Percentiles rank a stretch among this genome's conserved stretches.
phyloP scores from a whole-genome alignment of 1,284 basidiomycete genomes.

The Malassezia dermatis region DNA sequence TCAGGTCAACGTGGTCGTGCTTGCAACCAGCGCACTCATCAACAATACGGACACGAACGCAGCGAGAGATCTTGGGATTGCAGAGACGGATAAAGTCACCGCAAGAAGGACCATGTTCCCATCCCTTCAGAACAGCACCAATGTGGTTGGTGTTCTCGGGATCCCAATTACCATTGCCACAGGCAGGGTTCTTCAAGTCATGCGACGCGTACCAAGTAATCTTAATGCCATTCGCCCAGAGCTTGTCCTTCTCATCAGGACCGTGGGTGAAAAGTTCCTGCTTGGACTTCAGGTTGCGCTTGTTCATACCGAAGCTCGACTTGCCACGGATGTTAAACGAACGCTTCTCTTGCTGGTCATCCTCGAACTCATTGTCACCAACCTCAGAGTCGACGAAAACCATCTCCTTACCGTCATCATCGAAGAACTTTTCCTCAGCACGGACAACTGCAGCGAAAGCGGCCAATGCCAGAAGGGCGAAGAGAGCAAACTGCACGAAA shows the following conservation, averaged over 20 bases:
- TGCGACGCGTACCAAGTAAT: constrained; percentile 43
- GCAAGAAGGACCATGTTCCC: constrained; percentile 30
- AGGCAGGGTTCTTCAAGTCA: constrained; percentile 37
- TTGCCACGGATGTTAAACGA: constrained; percentile 19
- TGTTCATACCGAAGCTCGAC: constrained; percentile 18
- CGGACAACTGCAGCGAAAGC: constrained; percentile 7
- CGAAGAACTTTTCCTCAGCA: constrained; percentile 18
- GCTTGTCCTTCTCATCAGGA: constrained; percentile 12
- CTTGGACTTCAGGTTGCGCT: constrained; percentile 21
- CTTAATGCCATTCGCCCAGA: constrained; percentile 21
- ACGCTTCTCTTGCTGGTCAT: constrained; percentile 24
- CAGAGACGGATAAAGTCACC: constrained; percentile 43
- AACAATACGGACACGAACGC: constrained; percentile 31
- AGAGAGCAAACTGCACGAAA: constrained; percentile 14
- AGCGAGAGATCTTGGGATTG: constrained; percentile 20
- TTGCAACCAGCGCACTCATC: constrained; percentile 42
- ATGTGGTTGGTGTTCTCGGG: constrained; percentile 36
- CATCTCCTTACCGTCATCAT: constrained; percentile 27
- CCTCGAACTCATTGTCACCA: constrained; percentile 25
- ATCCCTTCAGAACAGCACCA: constrained; percentile 32
- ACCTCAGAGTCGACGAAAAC: constrained; percentile 30
- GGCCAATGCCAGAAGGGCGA: neutral
- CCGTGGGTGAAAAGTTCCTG: constrained; percentile 20
- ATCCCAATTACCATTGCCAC: constrained; percentile 36
- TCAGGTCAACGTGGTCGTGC: constrained; percentile 33